These are phyloP conservation scores for Alectoria sarmentosa DNA, from an alignment of 495 filamentous ascomycete species.

Conservation along the genomic window DNA sequence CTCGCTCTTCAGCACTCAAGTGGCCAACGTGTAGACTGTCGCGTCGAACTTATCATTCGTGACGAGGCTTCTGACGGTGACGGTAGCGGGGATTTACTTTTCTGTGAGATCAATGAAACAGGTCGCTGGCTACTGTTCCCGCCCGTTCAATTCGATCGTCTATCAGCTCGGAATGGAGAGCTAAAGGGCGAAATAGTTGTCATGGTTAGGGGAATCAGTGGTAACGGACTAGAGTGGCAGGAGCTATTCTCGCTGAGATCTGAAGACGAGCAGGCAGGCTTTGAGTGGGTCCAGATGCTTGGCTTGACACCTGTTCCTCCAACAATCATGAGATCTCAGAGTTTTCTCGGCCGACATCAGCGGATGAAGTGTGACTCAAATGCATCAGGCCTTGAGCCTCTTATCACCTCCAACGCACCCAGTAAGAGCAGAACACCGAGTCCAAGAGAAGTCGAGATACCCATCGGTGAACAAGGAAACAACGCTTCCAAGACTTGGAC, in stretches of 20 bases:
- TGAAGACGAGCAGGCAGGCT: conserved; percentile 64
- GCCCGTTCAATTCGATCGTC: conserved; percentile 56
- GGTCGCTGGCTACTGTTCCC: conserved; percentile 87
- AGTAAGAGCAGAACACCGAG: conserved; percentile 42
- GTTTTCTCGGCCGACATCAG: conserved; percentile 37
- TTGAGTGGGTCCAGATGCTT: conserved; percentile 84
- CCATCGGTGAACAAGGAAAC: conserved; percentile 62
- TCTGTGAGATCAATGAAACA: conserved; percentile 75
- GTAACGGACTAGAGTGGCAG: conserved; percentile 52
- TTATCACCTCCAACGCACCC: conserved; percentile 32
- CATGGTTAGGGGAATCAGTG: conserved; percentile 62
- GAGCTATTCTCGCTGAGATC: conserved; percentile 69
- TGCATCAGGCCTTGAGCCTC: conserved; percentile 20
- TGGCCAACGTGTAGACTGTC: conserved; percentile 81
- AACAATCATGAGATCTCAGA: conserved; percentile 41
- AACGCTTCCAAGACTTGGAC: conserved; percentile 30
- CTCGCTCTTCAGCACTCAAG: conserved; percentile 81
- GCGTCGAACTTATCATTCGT: conserved; percentile 78
- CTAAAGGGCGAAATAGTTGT: conserved; percentile 62
- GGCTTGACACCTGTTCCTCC: conserved; percentile 73
- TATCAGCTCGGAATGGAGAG: conserved; percentile 79
- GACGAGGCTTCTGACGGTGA: conserved; percentile 59
- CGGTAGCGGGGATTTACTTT: conserved; percentile 69
- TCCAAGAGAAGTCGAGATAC: conserved; percentile 54
- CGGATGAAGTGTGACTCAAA: conserved; percentile 9